phyloP scores from a whole-genome alignment of 2,329 filamentous ascomycete species.

The Orbilia quercus region DNA sequence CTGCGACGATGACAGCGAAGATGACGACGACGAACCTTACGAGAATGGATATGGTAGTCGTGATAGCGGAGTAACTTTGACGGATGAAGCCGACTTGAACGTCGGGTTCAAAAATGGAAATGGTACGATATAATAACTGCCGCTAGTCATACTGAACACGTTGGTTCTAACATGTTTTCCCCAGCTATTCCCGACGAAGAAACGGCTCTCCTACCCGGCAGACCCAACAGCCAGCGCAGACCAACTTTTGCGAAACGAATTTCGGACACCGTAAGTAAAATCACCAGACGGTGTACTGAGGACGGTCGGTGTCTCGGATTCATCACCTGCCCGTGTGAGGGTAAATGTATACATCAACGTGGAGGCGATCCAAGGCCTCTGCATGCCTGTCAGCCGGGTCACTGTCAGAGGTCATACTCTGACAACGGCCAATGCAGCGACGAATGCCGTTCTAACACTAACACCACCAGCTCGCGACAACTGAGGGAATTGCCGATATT shows the following conservation, averaged over 20 bases:
- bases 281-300: slow-evolving; percentile 53
- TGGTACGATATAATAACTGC: slow-evolving; percentile 9
- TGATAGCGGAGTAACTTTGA: slow-evolving; percentile 25
- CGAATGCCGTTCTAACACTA: slow-evolving; percentile 22
- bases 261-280: slow-evolving; percentile 43
- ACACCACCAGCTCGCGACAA: neutral
- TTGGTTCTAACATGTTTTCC: neutral
- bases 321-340: slow-evolving; percentile 58
- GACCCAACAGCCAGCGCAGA: neutral
- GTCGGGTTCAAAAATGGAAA: slow-evolving; percentile 11
- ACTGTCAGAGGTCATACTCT: slow-evolving; percentile 23
- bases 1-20: slow-evolving; percentile 71
- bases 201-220: slow-evolving; percentile 33
- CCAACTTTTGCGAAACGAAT: slow-evolving; percentile 38
- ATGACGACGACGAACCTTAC: slow-evolving; percentile 31
- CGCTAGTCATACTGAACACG: neutral
- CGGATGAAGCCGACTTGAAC: neutral
- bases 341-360: slow-evolving; percentile 56
- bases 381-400: slow-evolving; percentile 39
- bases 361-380: slow-evolving; percentile 14
- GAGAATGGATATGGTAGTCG: slow-evolving; percentile 30
- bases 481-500: slow-evolving; percentile 44
- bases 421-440: slow-evolving; percentile 13
- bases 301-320: slow-evolving; percentile 59
- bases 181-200: slow-evolving; percentile 40